Base-by-base conservation (phyloP, 1,284 basidiomycete species). In the Puccinia hordei region DNA sequence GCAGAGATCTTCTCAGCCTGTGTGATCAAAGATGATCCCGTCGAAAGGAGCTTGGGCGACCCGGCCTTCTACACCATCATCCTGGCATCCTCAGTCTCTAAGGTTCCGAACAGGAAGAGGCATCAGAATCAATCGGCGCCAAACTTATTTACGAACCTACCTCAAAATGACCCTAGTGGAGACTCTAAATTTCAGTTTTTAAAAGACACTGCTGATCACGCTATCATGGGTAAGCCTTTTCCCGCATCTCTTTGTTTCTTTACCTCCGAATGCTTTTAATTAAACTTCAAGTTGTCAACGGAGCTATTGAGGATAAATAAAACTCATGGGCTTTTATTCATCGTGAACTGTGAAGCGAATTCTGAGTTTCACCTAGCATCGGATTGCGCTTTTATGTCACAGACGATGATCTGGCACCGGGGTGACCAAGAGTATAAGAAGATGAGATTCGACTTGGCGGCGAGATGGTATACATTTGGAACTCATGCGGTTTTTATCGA, bases 331-430 rank as follows among this genome's bases (percentile, higher is more conserved):
- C n/a, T 46, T 71, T 30, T 71, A 49, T 24, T 51, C 27, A 51
- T 57, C 57, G 1, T 17, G 17, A 22, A 15, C 24, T 22, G 6
- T 30, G 9, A 30, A 80, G 79, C 63, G 17, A 80, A 80, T 68
- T 80, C 79, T 15, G 71, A 73, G 17, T 80, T 73, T 44, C 69
- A 51, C 33, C 46, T 80, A 44, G 27, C 59, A 33, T 55, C 69
- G 12, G 79, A 80, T 57, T 73, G 55, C 46, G 79, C 79, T 27
- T 73, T 80, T 35, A 73, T 73, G 44, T 65, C 79, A 33, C 79
- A 80, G 68, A 73, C 79, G 19, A 51, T 80, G 27, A 55, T 80
- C 24, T 80, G 79, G 79, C 57, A 72, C 66, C 63, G 27, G 41
- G 78, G 59, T 5, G 69, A 65, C 68, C 57, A 80, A 66, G 30